A percentile compares a stretch with the other conserved stretches of the same genome.
phyloP scores from a whole-genome alignment of 208 protist species.

The Borovskyia barvae region DNA sequence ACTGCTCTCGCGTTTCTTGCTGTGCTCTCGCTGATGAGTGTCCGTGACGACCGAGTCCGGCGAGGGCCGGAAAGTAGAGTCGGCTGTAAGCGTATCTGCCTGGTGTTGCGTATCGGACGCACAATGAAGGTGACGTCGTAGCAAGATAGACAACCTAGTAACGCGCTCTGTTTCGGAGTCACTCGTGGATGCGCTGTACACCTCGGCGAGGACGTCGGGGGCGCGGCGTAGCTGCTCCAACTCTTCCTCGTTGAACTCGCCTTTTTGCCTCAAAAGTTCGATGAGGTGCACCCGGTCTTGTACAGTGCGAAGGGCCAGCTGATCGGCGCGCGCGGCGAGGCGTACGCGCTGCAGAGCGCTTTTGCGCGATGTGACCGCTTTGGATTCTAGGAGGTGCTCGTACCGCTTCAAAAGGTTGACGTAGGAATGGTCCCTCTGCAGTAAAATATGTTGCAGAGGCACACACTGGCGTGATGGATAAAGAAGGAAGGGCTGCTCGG shows the following conservation, averaged over 20 bases:
- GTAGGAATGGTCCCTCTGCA: conserved; percentile 32
- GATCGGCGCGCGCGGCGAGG: conserved; percentile 34
- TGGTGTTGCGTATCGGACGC: too few relatives aligned
- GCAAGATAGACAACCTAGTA: too few relatives aligned
- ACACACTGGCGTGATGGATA: conserved; percentile 46
- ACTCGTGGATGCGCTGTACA: neutral
- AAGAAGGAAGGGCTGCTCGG: conserved; percentile 36
- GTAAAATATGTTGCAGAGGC: conserved; percentile 34
- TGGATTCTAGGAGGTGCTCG: neutral
- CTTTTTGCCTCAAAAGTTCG: neutral
- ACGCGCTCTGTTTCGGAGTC: too few relatives aligned
- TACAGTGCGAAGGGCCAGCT: conserved; percentile 20
- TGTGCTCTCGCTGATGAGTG: too few relatives aligned
- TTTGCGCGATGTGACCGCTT: neutral
- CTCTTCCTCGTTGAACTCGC: conserved; percentile 21
- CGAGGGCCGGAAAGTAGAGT: too few relatives aligned
- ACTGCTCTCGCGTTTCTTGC: too few relatives aligned
- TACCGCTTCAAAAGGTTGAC: conserved; percentile 12
- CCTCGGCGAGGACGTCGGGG: conserved; percentile 2
- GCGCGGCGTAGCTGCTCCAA: conserved; percentile 14
- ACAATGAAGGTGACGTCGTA: too few relatives aligned
- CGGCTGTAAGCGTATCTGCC: too few relatives aligned
- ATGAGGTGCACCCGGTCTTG: conserved; percentile 21
- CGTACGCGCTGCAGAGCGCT: conserved; percentile 18
- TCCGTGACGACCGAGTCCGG: too few relatives aligned